These are phyloP conservation scores for Moniliella sp. DNA, from an alignment of 1,284 basidiomycete species.

Conservation along the genomic window DNA sequence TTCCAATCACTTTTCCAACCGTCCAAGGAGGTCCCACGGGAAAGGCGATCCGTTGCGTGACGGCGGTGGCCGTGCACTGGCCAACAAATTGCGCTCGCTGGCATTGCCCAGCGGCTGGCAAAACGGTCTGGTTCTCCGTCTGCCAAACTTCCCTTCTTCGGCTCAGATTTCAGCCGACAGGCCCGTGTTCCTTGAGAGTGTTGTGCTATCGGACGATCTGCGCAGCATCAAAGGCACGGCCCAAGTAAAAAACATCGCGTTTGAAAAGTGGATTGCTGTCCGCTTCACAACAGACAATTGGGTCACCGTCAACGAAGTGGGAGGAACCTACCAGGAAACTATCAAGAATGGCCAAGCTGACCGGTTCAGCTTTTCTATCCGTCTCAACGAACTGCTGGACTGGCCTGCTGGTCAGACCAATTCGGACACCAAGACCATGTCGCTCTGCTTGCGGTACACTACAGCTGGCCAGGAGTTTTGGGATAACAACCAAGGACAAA, in stretches of 20 bases:
- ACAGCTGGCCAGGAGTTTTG: slow-evolving; percentile 56
- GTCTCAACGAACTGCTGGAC: slow-evolving; percentile 37
- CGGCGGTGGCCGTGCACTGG: slow-evolving; percentile 1
- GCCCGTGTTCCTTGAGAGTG: slow-evolving; percentile 40
- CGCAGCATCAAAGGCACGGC: slow-evolving; percentile 48
- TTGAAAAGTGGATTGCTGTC: slow-evolving; percentile 64
- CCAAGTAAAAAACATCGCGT: slow-evolving; percentile 63
- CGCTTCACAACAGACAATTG: slow-evolving; percentile 82
- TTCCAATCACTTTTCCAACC: slow-evolving; percentile 6
- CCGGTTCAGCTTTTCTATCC: slow-evolving; percentile 40
- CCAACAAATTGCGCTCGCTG: no score
- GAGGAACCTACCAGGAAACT: slow-evolving; percentile 49
- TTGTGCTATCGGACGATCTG: slow-evolving; percentile 46
- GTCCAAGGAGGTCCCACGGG: not conserved
- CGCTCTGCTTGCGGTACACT: slow-evolving; percentile 57
- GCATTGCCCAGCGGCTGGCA: slow-evolving; percentile 6
- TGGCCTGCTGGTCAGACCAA: slow-evolving; percentile 34
- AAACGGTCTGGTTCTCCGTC: slow-evolving; percentile 35
- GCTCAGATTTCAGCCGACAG: slow-evolving; percentile 33
- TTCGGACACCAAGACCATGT: slow-evolving; percentile 65
- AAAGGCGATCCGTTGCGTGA: slow-evolving; percentile 1
- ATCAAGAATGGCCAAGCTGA: slow-evolving; percentile 45
- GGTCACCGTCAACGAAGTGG: slow-evolving; percentile 85
- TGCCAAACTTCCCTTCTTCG: slow-evolving; percentile 41
- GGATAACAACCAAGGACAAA: slow-evolving; percentile 67